Evolutionary conservation across 2,329 filamentous ascomycete species (phyloP), one percentile per base, ranked within the genome.

Genomic region (Neopestalotiopsis clavispora): DNA sequence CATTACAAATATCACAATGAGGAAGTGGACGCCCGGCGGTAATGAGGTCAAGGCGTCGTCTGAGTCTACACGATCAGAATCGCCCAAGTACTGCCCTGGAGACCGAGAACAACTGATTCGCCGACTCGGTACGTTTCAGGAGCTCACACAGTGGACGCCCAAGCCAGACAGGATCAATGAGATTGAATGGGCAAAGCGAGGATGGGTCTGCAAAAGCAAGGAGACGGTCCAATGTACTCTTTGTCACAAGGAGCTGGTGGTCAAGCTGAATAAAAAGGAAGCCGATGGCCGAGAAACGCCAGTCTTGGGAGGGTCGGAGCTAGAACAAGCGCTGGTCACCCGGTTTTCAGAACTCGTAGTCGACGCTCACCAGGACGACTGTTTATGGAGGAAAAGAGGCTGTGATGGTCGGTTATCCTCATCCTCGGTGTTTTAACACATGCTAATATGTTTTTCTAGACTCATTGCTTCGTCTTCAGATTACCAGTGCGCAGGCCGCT

Each of bases 161-260:
- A 98, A 98, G 78, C 95, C 96, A 0, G 89, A 95, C 66, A 86
- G 85, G 42, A 91, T 98, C 74, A 94, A 90, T 77, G 96, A 98
- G 81, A 90, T 98, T 7, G 92, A 94, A 78, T 99, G 96, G 96
- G 95, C 95, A 0, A 97, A 95, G 83, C 85, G 93, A 69, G 95
- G 95, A 0, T 99, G 96, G 95, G 86, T 91, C 4, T 98, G 95
- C 75, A 90, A 92, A 60, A 92, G 92, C 74, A 90, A 90, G 72
- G 94, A 97, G 80, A 92, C 92, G 4, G 94, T 98, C 17, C 89
- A 90, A 20, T 99, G 96, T 78, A 91, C 92, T 56, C 89, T 95
- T 2, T 99, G 96, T 76, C 91, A 92, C 76, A 91, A 92, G 75
- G 93, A 97, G 74, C 85, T 98, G 56, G 88, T 96, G 4, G 92